A percentile compares a stretch with the other conserved stretches of the same genome.
These are phyloP conservation scores for Polygonum maritimum DNA, from an alignment of 148 eudicot genomes.

Conservation along the genomic window DNA sequence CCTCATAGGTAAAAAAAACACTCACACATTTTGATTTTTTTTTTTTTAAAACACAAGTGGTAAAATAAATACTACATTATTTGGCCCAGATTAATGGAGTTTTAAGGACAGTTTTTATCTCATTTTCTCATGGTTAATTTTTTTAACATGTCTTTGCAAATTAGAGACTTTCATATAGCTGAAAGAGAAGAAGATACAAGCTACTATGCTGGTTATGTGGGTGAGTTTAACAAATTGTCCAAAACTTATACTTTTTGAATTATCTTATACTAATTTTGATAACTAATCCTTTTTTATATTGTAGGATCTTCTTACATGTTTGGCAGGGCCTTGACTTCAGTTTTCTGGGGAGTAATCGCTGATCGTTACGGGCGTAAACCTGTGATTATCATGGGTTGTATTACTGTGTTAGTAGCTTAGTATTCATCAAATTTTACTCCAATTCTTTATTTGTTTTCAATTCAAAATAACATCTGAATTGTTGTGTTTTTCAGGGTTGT, in stretches of 20 bases:
- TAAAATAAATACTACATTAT: no score
- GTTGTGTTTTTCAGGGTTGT: constrained; percentile 39
- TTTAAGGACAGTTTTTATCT: no score
- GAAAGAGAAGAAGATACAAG: constrained; percentile 72
- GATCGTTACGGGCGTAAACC: constrained; percentile 95
- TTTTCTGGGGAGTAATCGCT: constrained; percentile 74
- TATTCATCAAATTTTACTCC: neutral
- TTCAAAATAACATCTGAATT: neutral
- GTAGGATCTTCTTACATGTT: constrained; percentile 74
- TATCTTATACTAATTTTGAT: neutral
- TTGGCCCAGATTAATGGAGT: no score
- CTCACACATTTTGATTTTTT: no score
- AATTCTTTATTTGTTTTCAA: neutral
- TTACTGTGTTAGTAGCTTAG: constrained; percentile 36
- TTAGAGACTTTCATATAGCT: constrained; percentile 78
- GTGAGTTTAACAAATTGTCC: constrained; percentile 23
- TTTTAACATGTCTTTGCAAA: constrained; percentile 20
- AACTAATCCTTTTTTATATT: neutral
- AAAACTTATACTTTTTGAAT: neutral
- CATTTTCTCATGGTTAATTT: no score
- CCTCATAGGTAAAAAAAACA: no score
- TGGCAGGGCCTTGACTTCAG: constrained; percentile 80
- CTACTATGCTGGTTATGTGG: constrained; percentile 83
- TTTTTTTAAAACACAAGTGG: no score
- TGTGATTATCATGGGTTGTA: constrained; percentile 57